These are phyloP conservation scores for Aspergillus sclerotiicarbonarius DNA, from an alignment of 495 filamentous ascomycete genomes.

Conservation along the genomic window DNA sequence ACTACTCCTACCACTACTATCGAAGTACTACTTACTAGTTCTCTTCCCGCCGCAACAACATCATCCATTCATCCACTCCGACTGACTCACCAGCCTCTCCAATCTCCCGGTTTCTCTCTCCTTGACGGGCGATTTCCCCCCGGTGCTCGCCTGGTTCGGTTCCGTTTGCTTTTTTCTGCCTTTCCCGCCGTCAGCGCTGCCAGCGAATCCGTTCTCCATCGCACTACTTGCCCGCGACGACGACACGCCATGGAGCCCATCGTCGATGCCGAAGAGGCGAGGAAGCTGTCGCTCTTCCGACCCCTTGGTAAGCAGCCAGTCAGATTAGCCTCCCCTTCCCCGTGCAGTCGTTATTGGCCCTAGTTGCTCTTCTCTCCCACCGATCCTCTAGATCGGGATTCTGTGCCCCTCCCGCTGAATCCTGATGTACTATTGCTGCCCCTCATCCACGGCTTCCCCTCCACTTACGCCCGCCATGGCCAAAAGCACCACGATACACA, in stretches of 20 bases:
- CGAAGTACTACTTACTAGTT: too few species aligned
- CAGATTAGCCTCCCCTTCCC: conserved; percentile 29
- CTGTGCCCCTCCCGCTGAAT: conserved; percentile 7
- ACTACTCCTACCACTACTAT: too few species aligned
- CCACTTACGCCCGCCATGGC: neutral
- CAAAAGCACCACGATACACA: neutral
- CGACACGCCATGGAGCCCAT: conserved; percentile 29
- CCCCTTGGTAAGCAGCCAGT: conserved; percentile 50
- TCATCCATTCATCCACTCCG: neutral
- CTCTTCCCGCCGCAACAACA: neutral
- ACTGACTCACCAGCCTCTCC: neutral
- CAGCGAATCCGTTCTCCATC: conserved; percentile 13
- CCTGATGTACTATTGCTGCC: conserved; percentile 12
- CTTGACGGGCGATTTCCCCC: neutral
- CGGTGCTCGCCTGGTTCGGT: neutral
- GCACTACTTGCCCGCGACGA: conserved; percentile 5
- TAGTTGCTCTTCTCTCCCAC: conserved; percentile 11
- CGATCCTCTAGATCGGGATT: neutral
- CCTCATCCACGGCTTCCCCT: conserved; percentile 1
- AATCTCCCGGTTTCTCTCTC: neutral
- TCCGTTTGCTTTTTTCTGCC: neutral
- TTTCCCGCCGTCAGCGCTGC: conserved; percentile 18
- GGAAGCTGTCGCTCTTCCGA: conserved; percentile 47
- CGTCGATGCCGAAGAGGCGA: conserved; percentile 47
- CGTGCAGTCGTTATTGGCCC: conserved; percentile 44